Evolutionary conservation across 495 filamentous ascomycete genomes (phyloP).

Genomic region (Annulohypoxylon stygium): DNA sequence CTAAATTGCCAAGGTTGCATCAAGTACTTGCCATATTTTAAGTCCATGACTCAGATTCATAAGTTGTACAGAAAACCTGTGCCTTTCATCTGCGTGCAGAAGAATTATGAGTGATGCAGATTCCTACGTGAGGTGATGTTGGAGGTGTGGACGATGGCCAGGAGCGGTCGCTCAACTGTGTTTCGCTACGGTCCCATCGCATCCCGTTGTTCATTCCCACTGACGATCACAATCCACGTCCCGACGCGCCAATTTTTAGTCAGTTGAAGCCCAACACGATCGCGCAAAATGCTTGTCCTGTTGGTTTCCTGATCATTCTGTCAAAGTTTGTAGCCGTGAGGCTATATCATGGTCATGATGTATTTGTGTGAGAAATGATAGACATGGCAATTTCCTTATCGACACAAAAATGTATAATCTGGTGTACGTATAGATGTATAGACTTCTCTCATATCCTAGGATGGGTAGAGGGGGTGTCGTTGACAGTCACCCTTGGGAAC

Average conservation of each 20-base stretch:
- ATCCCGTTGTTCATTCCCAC: slow-evolving; percentile 31
- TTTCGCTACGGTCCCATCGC: slow-evolving; percentile 39
- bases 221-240: slow-evolving; percentile 37
- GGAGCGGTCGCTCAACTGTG: slow-evolving; percentile 47
- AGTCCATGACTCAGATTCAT: slow-evolving; percentile 13
- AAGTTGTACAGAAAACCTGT: slow-evolving; percentile 22
- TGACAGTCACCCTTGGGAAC: slow-evolving; percentile 27
- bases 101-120: slow-evolving; percentile 26
- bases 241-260: slow-evolving; percentile 24
- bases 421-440: slow-evolving; percentile 19
- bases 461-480: slow-evolving; percentile 23
- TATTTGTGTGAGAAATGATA: slow-evolving; percentile 10
- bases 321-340: slow-evolving; percentile 24
- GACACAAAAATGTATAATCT: slow-evolving; percentile 1
- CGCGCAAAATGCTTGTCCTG: slow-evolving; percentile 17
- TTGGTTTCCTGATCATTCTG: slow-evolving; percentile 18
- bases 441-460: slow-evolving; percentile 9
- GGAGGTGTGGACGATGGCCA: slow-evolving; percentile 29
- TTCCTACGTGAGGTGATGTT: slow-evolving; percentile 29
- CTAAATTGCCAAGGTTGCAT: slow-evolving; percentile 10
- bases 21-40: slow-evolving; percentile 9
- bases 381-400: slow-evolving; percentile 6
- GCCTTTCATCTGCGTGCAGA: slow-evolving; percentile 17
- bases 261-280: slow-evolving; percentile 20
- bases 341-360: slow-evolving; percentile 15